Conservation (phyloP, 495 filamentous ascomycete species). For the Aspergillus nanangensis region DNA sequence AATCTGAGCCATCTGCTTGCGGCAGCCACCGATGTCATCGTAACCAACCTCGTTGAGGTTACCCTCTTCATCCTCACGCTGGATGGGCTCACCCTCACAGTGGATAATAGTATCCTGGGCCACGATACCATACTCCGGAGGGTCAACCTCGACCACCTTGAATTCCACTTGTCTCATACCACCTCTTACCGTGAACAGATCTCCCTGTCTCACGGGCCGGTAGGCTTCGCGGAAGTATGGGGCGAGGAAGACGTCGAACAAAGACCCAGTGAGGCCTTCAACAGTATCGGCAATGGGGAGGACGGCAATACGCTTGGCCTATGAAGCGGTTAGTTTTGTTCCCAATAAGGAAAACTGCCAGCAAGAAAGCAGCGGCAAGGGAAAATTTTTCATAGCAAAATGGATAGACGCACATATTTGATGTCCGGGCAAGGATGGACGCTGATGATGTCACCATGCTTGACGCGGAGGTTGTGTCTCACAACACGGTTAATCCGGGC, state of each 20-base stretch:
- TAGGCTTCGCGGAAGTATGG: slow-evolving; percentile 99
- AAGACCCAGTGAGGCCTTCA: slow-evolving; percentile 91
- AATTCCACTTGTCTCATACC: slow-evolving; percentile 99
- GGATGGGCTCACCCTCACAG: slow-evolving; percentile 97
- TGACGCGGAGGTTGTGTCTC: slow-evolving; percentile 94
- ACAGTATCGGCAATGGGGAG: slow-evolving; percentile 98
- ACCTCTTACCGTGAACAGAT: slow-evolving; percentile 93
- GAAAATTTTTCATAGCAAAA: no score
- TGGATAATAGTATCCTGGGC: slow-evolving; percentile 98
- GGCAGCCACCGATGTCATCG: slow-evolving; percentile 98
- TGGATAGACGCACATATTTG: slow-evolving; percentile 80
- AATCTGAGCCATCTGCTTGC: slow-evolving; percentile 99
- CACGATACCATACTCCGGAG: slow-evolving; percentile 96
- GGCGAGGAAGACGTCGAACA: slow-evolving; percentile 98
- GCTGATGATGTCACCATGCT: slow-evolving; percentile 95
- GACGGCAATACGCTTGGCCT: slow-evolving; percentile 99
- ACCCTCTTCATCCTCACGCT: slow-evolving; percentile 97
- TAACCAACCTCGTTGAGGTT: slow-evolving; percentile 99
- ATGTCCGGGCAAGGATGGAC: slow-evolving; percentile 99
- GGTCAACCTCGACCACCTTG: slow-evolving; percentile 98
- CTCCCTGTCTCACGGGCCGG: slow-evolving; percentile 90
- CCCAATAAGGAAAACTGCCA: no score
- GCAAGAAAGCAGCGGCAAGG: no score
- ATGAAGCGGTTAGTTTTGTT: background rate
- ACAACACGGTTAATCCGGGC: slow-evolving; percentile 97